These are phyloP conservation scores for Gymnopilus dilepis DNA, from an alignment of 768 basidiomycete species.

Conservation along the genomic window DNA sequence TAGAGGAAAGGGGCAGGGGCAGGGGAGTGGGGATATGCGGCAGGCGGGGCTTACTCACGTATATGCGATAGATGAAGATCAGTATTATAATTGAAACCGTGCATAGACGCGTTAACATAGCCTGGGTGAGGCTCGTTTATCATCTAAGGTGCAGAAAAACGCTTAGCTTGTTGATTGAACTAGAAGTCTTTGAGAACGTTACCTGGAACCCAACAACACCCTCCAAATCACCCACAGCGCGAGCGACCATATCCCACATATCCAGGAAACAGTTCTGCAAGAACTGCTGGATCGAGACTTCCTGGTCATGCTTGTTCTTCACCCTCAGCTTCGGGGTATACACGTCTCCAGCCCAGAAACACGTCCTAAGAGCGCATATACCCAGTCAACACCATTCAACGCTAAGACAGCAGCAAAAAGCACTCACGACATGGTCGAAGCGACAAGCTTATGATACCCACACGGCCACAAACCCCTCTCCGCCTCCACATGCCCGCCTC, in stretches of 20 bases:
- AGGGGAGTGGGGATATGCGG: neutral
- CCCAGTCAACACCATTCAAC: neutral
- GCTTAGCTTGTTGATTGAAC: neutral
- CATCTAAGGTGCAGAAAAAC: constrained; percentile 50
- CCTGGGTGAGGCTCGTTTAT: constrained; percentile 97
- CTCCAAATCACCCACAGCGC: constrained; percentile 72
- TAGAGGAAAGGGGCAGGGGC: no score
- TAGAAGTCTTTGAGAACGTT: constrained; percentile 16
- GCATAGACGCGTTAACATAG: constrained; percentile 83
- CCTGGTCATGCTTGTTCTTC: constrained; percentile 48
- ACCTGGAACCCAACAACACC: constrained; percentile 93
- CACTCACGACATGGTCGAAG: constrained; percentile 88
- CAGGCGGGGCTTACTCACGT: constrained; percentile 56
- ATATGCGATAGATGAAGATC: constrained; percentile 86
- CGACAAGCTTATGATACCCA: constrained; percentile 93
- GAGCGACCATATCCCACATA: constrained; percentile 73
- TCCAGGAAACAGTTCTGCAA: constrained; percentile 83
- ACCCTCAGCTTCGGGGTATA: constrained; percentile 80
- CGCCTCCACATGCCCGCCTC: constrained; percentile 74
- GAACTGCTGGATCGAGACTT: constrained; percentile 77
- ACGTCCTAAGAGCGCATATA: constrained; percentile 58
- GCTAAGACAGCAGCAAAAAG: neutral
- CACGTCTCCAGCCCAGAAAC: constrained; percentile 91
- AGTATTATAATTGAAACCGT: constrained; percentile 92
- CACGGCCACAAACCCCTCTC: constrained; percentile 92